phyloP scores from a whole-genome alignment of 176 grass and related monocot species.

The Oryza officinalis region DNA sequence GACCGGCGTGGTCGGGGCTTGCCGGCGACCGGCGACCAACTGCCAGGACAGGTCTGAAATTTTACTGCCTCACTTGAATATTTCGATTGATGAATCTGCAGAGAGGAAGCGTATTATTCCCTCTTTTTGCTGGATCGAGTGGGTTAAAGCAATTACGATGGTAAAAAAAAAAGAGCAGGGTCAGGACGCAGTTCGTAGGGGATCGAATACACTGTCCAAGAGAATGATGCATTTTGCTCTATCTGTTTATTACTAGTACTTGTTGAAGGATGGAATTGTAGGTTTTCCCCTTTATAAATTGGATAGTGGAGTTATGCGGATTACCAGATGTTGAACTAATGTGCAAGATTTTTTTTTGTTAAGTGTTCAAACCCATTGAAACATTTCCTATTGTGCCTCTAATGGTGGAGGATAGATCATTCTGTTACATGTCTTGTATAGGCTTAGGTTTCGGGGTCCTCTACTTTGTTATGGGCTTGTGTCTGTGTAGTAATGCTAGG shows the following conservation, averaged over 20 bases:
- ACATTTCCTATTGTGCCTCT: not conserved
- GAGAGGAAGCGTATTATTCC: not conserved
- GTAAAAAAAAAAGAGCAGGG: too few species aligned
- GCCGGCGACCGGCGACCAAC: not conserved
- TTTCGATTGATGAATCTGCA: too few species aligned
- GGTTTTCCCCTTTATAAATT: too few species aligned
- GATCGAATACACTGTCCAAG: not conserved
- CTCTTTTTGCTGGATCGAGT: not conserved
- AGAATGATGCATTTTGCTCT: not conserved
- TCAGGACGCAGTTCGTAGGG: not conserved
- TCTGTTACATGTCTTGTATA: not conserved
- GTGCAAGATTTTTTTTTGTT: not conserved
- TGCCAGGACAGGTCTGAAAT: not conserved
- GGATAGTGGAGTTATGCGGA: not conserved
- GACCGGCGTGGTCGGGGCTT: not conserved
- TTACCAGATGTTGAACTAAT: not conserved
- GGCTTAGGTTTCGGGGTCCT: not conserved
- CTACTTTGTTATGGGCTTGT: too few species aligned
- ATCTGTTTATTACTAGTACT: not conserved
- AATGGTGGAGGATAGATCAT: not conserved
- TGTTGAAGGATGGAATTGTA: not conserved
- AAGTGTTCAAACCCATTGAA: not conserved
- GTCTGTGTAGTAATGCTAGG: not conserved
- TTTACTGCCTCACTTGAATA: not conserved
- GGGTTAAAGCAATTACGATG: too few species aligned